Evolutionary conservation across 2,329 filamentous ascomycete species (phyloP), one percentile per base, ranked within the genome.

Genomic region (Hypoxylon sp.): DNA sequence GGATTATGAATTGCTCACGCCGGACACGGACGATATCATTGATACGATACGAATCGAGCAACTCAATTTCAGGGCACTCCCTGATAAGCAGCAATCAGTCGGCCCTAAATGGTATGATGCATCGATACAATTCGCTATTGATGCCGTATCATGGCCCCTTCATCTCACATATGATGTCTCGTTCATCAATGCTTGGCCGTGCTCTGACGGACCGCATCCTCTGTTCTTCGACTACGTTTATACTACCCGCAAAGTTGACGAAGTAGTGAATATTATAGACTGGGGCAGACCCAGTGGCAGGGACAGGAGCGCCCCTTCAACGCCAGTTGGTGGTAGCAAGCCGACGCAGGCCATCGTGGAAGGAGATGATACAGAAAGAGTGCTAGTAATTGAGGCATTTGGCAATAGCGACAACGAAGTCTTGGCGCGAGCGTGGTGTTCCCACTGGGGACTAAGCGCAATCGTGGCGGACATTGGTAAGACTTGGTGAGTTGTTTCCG

Each of bases 401-500:
- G 91, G 91, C 0, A 90, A 91, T 21, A 82, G 82, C 51, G 91
- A 93, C 76, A 93, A 93, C 70, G 91, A 93, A 77, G 91, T 93
- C 3, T 84, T 94, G 71, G 91, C 89, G 0, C 82, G 91, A 67
- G 90, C 91, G 5, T 94, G 91, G 91, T 93, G 91, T 75, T 86
- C 90, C 59, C 89, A 92, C 72, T 92, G 90, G 86, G 91, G 91
- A 2, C 78, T 92, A 71, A 89, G 85, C 73, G 91, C 91, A 0
- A 80, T 94, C 16, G 85, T 93, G 62, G 90, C 90, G 7, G 89
- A 93, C 76, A 76, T 92, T 55, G 81, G 85, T 63, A 87, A 84
- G 79, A 93, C 91, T 14, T 93, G 87, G 86, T 88, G 73, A 77
- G 86, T 81, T 65, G 12, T 52, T 41, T 43, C 50, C 25, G 30